Conservation (phyloP, 768 basidiomycete species). For the Lactifluus subvellereus region DNA sequence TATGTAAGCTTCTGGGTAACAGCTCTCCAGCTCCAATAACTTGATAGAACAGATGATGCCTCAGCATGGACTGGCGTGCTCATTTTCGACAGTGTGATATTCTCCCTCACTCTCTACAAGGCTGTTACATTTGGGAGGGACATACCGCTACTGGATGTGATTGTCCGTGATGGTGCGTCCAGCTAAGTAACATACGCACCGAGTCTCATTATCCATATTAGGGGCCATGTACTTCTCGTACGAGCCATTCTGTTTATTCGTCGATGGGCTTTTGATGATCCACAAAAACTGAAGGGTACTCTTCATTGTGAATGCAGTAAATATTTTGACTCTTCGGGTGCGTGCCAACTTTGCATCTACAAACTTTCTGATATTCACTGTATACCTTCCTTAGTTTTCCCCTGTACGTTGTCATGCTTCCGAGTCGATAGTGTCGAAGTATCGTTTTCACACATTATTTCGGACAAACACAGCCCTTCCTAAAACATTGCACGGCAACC, state of each 20-base stretch:
- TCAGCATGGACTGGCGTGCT: conserved; percentile 11
- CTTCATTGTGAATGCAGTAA: conserved; percentile 6
- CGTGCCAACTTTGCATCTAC: not conserved
- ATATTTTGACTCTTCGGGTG: conserved; percentile 13
- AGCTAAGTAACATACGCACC: not conserved
- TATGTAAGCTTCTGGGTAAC: not conserved
- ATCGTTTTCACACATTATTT: not conserved
- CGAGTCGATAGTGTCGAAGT: not conserved
- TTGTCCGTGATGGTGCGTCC: conserved; percentile 12
- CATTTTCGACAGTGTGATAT: conserved; percentile 7
- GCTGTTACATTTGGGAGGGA: conserved; percentile 3
- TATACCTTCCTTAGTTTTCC: conserved; percentile 2
- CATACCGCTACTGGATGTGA: conserved; percentile 8
- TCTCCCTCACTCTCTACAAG: conserved; percentile 13
- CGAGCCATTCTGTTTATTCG: not conserved
- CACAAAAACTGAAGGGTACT: not conserved
- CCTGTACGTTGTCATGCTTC: conserved; percentile 1
- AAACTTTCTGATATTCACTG: not conserved
- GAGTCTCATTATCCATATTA: not conserved
- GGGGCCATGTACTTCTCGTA: conserved; percentile 19
- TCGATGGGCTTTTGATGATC: not conserved
- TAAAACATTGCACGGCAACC: not conserved
- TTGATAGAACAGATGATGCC: not conserved
- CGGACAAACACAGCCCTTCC: not conserved
- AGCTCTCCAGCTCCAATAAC: not conserved